These are phyloP conservation scores for Penicillium sclerotiorum DNA, from an alignment of 2,329 filamentous ascomycete genomes.

Conservation along the genomic window DNA sequence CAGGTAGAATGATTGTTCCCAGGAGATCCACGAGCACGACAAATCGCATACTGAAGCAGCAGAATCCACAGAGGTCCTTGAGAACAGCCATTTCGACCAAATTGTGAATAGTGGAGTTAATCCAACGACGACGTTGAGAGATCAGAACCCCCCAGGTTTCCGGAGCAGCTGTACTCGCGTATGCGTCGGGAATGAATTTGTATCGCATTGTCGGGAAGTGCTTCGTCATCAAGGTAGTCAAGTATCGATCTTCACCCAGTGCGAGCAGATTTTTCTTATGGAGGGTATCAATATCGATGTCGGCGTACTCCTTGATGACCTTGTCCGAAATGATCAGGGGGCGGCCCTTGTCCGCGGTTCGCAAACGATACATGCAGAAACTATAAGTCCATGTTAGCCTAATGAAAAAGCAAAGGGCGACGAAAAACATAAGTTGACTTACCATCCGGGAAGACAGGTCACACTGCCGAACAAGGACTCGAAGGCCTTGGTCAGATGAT, in stretches of 20 bases:
- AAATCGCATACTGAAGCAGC: slow-evolving; percentile 97
- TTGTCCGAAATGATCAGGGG: slow-evolving; percentile 91
- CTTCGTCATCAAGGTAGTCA: slow-evolving; percentile 98
- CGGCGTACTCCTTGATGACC: slow-evolving; percentile 83
- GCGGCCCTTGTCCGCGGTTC: slow-evolving; percentile 90
- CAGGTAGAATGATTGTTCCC: slow-evolving; percentile 88
- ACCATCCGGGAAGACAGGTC: slow-evolving; percentile 99
- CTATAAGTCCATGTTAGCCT: slow-evolving; percentile 58
- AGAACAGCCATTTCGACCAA: slow-evolving; percentile 86
- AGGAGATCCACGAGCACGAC: slow-evolving; percentile 92
- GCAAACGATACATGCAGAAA: slow-evolving; percentile 98
- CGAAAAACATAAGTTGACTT: slow-evolving; percentile 49
- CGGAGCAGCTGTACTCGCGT: slow-evolving; percentile 89
- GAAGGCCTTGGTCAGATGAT: slow-evolving; percentile 95
- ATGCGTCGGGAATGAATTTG: slow-evolving; percentile 93
- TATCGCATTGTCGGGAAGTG: slow-evolving; percentile 94
- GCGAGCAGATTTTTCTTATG: slow-evolving; percentile 93
- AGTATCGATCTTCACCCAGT: slow-evolving; percentile 93
- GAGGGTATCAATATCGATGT: slow-evolving; percentile 87
- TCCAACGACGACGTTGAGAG: slow-evolving; percentile 98
- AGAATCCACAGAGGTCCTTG: slow-evolving; percentile 96
- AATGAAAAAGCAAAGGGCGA: slow-evolving; percentile 6
- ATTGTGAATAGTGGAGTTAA: slow-evolving; percentile 98
- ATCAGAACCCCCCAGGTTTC: slow-evolving; percentile 92
- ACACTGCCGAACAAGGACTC: slow-evolving; percentile 97